Evolutionary conservation across 495 filamentous ascomycete genomes (phyloP).

Genomic region (Achaetomiella virescens): DNA sequence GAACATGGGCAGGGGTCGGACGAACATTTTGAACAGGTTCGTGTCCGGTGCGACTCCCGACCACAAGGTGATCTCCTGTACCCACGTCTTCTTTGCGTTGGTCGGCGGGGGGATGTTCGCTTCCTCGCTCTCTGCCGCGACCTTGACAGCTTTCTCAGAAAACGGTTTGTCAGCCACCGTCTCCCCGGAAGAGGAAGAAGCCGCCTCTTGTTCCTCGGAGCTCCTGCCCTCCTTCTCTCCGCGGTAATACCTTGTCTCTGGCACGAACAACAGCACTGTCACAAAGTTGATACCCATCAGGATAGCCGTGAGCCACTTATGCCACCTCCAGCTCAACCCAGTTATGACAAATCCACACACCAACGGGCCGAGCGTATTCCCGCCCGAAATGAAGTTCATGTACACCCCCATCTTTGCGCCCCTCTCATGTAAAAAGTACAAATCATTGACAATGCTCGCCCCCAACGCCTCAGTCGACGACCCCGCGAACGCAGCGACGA

Average conservation of each 20-base stretch:
- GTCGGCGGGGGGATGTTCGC: background rate
- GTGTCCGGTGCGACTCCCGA: slow-evolving; percentile 21
- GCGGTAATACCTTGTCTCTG: slow-evolving; percentile 37
- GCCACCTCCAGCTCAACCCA: slow-evolving; percentile 35
- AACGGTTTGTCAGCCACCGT: background rate
- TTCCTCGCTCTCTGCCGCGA: background rate
- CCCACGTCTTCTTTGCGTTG: slow-evolving; percentile 23
- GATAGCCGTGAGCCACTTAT: slow-evolving; percentile 33
- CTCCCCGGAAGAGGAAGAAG: background rate
- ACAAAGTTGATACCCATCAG: slow-evolving; percentile 29
- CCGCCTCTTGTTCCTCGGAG: background rate
- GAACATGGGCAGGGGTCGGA: slow-evolving; percentile 37
- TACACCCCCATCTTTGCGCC: slow-evolving; percentile 38
- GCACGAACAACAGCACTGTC: slow-evolving; percentile 32
- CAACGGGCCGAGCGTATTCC: slow-evolving; percentile 35
- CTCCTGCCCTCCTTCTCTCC: slow-evolving; percentile 12
- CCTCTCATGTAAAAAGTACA: slow-evolving; percentile 40
- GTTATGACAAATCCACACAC: slow-evolving; percentile 37
- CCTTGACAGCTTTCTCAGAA: background rate
- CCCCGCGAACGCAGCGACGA: slow-evolving; percentile 35
- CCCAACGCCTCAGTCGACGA: slow-evolving; percentile 34
- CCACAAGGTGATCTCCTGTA: slow-evolving; percentile 26
- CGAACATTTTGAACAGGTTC: slow-evolving; percentile 24
- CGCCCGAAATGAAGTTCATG: slow-evolving; percentile 36
- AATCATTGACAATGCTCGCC: slow-evolving; percentile 35